A percentile compares a stretch with the other conserved stretches of the same genome.
phyloP scores from a whole-genome alignment of 2,329 filamentous ascomycete genomes.

The Paecilomyces fulvus region DNA sequence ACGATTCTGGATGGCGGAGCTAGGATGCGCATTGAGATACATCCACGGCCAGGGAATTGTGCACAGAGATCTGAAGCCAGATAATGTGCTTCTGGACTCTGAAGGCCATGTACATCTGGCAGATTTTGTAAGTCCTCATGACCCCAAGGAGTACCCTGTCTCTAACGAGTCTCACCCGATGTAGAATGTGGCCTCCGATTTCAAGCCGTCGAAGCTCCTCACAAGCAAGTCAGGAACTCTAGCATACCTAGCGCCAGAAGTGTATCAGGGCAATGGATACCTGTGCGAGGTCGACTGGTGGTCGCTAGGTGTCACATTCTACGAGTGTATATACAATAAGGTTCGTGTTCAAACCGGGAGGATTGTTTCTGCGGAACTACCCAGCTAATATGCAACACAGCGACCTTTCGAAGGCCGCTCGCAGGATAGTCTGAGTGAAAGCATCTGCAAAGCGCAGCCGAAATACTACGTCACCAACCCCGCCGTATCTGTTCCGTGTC shows the following conservation, averaged over 20 bases:
- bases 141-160: not conserved
- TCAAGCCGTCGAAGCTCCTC: constrained; percentile 69
- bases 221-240: constrained; percentile 96
- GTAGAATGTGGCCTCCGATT: constrained; percentile 93
- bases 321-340: constrained; percentile 99
- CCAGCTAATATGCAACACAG: constrained; percentile 41
- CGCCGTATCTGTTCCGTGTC: constrained; percentile 76
- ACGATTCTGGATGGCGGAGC: constrained; percentile 91
- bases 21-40: constrained; percentile 84
- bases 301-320: constrained; percentile 96
- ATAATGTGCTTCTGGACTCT: constrained; percentile 79
- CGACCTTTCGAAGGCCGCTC: constrained; percentile 87
- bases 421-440: constrained; percentile 68
- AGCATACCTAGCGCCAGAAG: constrained; percentile 91
- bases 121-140: constrained; percentile 68
- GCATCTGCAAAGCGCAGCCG: constrained; percentile 72
- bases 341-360: constrained; percentile 37
- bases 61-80: constrained; percentile 84
- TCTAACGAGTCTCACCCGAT: constrained; percentile 6
- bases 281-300: constrained; percentile 93
- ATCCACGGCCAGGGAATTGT: constrained; percentile 82
- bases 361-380: not conserved
- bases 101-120: constrained; percentile 95
- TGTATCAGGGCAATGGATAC: constrained; percentile 86
- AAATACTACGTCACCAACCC: constrained; percentile 90